phyloP scores from a whole-genome alignment of 352 stramenopile genomes.

The Globisporangium barbulae region DNA sequence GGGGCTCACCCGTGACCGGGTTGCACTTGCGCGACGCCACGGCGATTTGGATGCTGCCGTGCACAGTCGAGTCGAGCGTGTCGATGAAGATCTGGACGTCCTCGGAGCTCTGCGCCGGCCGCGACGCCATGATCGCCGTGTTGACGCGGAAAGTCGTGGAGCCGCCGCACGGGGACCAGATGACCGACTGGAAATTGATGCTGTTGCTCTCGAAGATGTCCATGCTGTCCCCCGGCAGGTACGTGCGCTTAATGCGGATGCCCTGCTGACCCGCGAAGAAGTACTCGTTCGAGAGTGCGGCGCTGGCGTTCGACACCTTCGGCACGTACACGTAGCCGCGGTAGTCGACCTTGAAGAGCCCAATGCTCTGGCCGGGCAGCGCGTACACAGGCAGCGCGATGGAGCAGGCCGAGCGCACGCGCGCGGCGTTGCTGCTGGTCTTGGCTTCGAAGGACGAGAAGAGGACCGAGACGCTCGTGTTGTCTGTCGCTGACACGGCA shows the following conservation, averaged over 20 bases:
- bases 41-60: constrained; percentile 23
- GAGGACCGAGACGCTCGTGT: constrained; percentile 27
- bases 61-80: constrained; percentile 26
- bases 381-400: constrained; percentile 26
- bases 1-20: constrained; percentile 2
- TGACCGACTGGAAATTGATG: constrained; percentile 27
- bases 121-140: constrained; percentile 18
- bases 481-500: constrained; percentile 14
- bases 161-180: constrained; percentile 32
- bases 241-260: constrained; percentile 13
- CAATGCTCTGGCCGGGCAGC: constrained; percentile 18
- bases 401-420: constrained; percentile 20
- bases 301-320: constrained; percentile 4
- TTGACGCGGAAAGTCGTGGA: constrained; percentile 38
- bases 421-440: neutral
- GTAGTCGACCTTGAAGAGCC: constrained; percentile 36
- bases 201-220: constrained; percentile 26
- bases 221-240: constrained; percentile 14
- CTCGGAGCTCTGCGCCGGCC: neutral
- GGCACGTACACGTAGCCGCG: constrained; percentile 34
- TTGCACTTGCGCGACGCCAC: constrained; percentile 19
- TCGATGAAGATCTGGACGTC: constrained; percentile 31
- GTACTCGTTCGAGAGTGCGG: constrained; percentile 27
- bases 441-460: constrained; percentile 21
- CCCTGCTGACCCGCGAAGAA: constrained; percentile 32